Percentiles rank a stretch among this genome's conserved stretches.
These are phyloP conservation scores for Colletotrichum nymphaeae DNA, from an alignment of 2,329 filamentous ascomycete species.

Conservation along the genomic window DNA sequence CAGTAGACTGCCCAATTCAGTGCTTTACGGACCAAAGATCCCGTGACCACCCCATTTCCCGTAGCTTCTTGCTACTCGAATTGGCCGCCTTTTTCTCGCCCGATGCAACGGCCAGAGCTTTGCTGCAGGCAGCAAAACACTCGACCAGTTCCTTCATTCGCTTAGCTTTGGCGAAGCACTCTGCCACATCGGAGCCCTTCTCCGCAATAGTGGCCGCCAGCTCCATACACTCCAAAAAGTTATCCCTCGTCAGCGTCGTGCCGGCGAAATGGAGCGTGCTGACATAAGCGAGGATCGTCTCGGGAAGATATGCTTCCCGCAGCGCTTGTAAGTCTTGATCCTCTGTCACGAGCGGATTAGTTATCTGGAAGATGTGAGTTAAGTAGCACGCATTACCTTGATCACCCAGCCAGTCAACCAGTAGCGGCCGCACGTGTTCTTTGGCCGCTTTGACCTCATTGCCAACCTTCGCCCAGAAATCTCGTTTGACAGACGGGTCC, in stretches of 20 bases:
- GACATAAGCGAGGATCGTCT: constrained; percentile 86
- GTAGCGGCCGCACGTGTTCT: constrained; percentile 68
- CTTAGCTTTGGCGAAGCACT: constrained; percentile 71
- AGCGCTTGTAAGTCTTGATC: constrained; percentile 70
- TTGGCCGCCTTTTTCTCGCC: constrained; percentile 64
- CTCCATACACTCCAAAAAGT: constrained; percentile 88
- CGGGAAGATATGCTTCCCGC: constrained; percentile 84
- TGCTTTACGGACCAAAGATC: constrained; percentile 71
- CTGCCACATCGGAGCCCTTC: constrained; percentile 73
- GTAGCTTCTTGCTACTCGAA: constrained; percentile 67
- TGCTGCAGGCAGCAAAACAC: constrained; percentile 81
- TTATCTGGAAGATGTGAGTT: neutral
- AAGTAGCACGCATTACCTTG: constrained; percentile 58
- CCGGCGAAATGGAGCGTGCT: constrained; percentile 84
- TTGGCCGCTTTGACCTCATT: constrained; percentile 65
- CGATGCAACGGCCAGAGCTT: constrained; percentile 71
- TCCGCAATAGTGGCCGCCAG: constrained; percentile 81
- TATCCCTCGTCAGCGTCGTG: constrained; percentile 77
- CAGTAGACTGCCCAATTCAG: constrained; percentile 28
- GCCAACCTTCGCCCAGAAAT: constrained; percentile 66
- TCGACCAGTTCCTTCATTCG: constrained; percentile 82
- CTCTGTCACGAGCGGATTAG: constrained; percentile 14
- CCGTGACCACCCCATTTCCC: constrained; percentile 71
- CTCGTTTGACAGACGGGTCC: constrained; percentile 50
- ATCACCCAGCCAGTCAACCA: constrained; percentile 72